phyloP scores from a whole-genome alignment of 2,329 filamentous ascomycete genomes.

The Penicillium sumatraense region DNA sequence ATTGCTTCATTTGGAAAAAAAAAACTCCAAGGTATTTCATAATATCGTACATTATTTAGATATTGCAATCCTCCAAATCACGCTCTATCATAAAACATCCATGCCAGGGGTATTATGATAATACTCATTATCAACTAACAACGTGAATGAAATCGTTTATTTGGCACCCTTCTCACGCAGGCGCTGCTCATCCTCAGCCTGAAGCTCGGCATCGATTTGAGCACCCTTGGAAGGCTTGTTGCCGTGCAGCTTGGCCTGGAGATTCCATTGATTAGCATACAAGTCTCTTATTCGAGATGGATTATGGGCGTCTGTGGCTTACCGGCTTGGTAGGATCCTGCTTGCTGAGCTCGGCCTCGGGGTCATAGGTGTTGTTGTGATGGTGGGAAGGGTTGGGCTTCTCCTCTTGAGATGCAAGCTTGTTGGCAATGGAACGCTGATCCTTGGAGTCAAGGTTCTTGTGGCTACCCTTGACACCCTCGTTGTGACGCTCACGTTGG shows the following conservation, averaged over 20 bases:
- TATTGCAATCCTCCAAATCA: constrained; percentile 93
- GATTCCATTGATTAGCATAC: constrained; percentile 11
- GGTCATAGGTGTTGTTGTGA: constrained; percentile 33
- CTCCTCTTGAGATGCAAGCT: constrained; percentile 42
- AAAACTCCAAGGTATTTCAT: constrained; percentile 11
- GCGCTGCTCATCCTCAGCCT: constrained; percentile 49
- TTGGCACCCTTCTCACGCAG: constrained; percentile 50
- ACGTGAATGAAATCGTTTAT: constrained; percentile 22
- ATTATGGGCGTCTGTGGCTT: constrained; percentile 17
- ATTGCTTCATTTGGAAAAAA: constrained; percentile 1
- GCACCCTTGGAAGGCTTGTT: constrained; percentile 53
- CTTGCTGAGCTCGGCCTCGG: constrained; percentile 44
- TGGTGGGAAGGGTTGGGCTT: constrained; percentile 32
- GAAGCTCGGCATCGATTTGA: constrained; percentile 50
- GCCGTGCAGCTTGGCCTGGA: constrained; percentile 50
- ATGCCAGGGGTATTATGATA: constrained; percentile 11
- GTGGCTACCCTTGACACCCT: constrained; percentile 74
- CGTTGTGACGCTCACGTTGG: constrained; percentile 67
- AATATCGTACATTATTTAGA: constrained; percentile 86
- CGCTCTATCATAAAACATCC: constrained; percentile 46
- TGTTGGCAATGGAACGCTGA: constrained; percentile 50
- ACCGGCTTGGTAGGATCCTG: constrained; percentile 50
- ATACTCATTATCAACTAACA: constrained; percentile 15
- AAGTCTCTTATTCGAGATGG: background rate
- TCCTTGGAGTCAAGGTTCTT: constrained; percentile 68